Evolutionary conservation across 2,329 filamentous ascomycete species (phyloP).

Genomic region (Colletotrichum godetiae): DNA sequence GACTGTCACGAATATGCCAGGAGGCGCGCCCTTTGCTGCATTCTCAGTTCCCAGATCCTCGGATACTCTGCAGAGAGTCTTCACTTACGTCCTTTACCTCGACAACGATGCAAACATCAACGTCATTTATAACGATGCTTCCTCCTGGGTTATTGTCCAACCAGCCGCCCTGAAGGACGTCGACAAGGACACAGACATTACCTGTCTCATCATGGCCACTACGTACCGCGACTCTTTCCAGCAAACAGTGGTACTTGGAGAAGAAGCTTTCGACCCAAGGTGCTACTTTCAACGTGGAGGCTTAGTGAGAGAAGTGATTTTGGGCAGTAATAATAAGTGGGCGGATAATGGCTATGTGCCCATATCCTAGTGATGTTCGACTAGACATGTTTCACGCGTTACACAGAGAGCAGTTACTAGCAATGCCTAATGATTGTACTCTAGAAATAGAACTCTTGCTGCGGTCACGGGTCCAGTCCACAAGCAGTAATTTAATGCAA

Average conservation of each 20-base stretch:
- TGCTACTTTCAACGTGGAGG: slow-evolving; percentile 10
- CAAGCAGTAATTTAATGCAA: neutral
- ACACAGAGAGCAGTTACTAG: neutral
- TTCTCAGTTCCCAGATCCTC: slow-evolving; percentile 12
- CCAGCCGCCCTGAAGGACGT: neutral
- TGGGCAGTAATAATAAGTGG: neutral
- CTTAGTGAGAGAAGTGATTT: neutral
- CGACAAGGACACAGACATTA: slow-evolving; percentile 16
- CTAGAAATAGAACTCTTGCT: neutral
- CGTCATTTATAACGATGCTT: slow-evolving; percentile 2
- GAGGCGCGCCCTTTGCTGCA: neutral
- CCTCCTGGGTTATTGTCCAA: neutral
- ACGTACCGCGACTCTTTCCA: neutral
- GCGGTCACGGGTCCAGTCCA: neutral
- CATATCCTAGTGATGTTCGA: neutral
- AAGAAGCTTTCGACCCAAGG: neutral
- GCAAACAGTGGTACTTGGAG: neutral
- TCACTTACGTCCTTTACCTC: slow-evolving; percentile 1
- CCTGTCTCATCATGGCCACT: slow-evolving; percentile 16
- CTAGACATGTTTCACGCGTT: neutral
- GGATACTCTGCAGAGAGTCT: neutral
- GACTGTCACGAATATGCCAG: neutral
- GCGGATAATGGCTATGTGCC: neutral
- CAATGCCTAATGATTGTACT: neutral
- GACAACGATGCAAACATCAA: neutral